Evolutionary conservation across 2,329 filamentous ascomycete species (phyloP), one percentile per base, ranked within the genome.

Genomic region (Apiospora koreana): DNA sequence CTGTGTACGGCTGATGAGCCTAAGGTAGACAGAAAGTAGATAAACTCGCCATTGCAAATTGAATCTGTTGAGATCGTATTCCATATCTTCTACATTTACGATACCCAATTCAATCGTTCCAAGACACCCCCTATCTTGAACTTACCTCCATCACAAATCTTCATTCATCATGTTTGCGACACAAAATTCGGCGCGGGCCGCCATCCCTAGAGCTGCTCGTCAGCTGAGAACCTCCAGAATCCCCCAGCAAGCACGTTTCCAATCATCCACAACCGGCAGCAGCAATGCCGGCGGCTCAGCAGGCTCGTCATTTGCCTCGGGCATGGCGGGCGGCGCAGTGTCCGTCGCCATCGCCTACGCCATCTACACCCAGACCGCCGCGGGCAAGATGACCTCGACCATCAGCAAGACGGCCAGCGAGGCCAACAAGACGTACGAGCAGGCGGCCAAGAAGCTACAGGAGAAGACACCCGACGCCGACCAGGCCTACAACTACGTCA

Each of bases 401-500:
- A 77, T 87, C 74, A 86, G 86, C 78, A 84, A 84, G 74, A 80
- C 81, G 1, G 82, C 81, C 12, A 84, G 86, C 68, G 85, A 90
- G 68, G 88, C 90, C 2, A 87, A 90, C 77, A 81, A 84, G 69
- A 89, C 92, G 77, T 88, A 92, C 79, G 81, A 90, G 48, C 83
- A 85, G 9, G 86, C 90, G 1, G 86, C 87, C 43, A 82, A 89
- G 73, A 89, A 89, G 77, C 83, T 92, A 7, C 87, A 91, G 73
- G 81, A 90, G 69, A 85, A 86, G 64, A 88, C 91, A 0, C 92
- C 92, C 0, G 86, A 89, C 71, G 86, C 91, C 18, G 91, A 92
- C 72, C 86, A 93, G 79, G 91, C 92, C 1, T 83, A 93, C 48
- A 81, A 86, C 71, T 91, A 87, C 82, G 86, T 94, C 71, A 89